Evolutionary conservation across 495 filamentous ascomycete genomes (phyloP).

Genomic region (Xylaria curta): DNA sequence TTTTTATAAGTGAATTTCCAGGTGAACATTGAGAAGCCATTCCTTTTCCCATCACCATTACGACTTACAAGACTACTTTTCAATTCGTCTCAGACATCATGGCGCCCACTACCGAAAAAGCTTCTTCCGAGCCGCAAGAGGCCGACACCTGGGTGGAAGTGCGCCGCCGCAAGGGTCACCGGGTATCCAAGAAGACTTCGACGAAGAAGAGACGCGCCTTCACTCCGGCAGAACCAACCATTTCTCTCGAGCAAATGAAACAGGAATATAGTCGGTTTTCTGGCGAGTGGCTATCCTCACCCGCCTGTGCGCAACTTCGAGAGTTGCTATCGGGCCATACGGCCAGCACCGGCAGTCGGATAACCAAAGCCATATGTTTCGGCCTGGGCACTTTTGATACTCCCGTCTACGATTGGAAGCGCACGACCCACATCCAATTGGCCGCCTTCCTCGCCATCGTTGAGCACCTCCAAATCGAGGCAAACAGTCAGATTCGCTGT

Average conservation of each 20-base stretch:
- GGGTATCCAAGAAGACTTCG: background rate
- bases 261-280: constrained; percentile 31
- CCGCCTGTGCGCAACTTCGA: constrained; percentile 26
- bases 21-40: background rate
- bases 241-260: constrained; percentile 33
- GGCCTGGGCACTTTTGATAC: constrained; percentile 54
- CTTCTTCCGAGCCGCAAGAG: constrained; percentile 13
- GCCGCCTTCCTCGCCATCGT: constrained; percentile 65
- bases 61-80: background rate
- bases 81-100: background rate
- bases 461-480: constrained; percentile 40
- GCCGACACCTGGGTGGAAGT: constrained; percentile 35
- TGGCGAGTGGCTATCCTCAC: constrained; percentile 32
- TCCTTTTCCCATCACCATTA: background rate
- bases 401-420: constrained; percentile 38
- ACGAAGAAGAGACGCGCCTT: background rate
- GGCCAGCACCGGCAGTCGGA: background rate
- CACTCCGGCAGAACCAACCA: constrained; percentile 14
- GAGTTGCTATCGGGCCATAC: constrained; percentile 28
- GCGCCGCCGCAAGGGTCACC: constrained; percentile 16
- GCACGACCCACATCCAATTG: constrained; percentile 60
- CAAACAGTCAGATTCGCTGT: constrained; percentile 43
- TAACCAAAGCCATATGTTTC: constrained; percentile 51
- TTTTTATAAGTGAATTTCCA: background rate
- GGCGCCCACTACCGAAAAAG: constrained; percentile 5